Base-by-base conservation (phyloP, 148 eudicot genomes). In the Drosera capensis region DNA sequence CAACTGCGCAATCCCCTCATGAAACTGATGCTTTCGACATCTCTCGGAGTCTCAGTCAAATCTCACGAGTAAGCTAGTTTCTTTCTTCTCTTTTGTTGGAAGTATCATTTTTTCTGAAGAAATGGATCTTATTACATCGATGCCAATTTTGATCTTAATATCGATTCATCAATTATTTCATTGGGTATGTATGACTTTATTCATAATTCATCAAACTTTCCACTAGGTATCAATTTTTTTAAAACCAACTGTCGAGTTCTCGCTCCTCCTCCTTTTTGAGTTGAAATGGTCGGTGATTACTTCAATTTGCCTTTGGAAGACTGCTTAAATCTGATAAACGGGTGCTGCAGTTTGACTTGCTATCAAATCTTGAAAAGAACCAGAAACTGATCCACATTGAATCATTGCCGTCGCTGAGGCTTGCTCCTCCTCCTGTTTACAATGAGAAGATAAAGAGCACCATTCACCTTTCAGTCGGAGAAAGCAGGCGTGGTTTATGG, bases 341-440 rank as follows among this genome's bases (percentile, higher is more conserved):
- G 31, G 9, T 28, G 6, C 31, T 57, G 60, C 86, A 88, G 97
- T 88, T 74, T 67, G 94, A 83, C 42, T 74, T 83, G 47, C 58
- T 88, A 67, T 52, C 62, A 43, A 88, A 69, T 65, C 90, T 88
- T 55, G 69, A 73, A 61, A 80, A 65, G 58, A 76, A 75, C 51
- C 67, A 73, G 64, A 73, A 66, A 44, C 38, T 57, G 53, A 56
- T 67, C 13, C 77, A 71, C 52, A 66, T 60, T 26, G 94, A 88
- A 48, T 74, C 62, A 46, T 49, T 70, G 67, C 81, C 92, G 29
- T 39, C 59, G 50, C 43, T 88, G 72, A 80, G 81, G 75, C 90
- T 88, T 65, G 94, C 97, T 39, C 97, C 97, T 11, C 97, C 97
- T 19, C 83, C 92, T 59, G 77, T 83, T 60, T 88, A 88, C 65